A percentile compares a stretch with the other conserved stretches of the same genome.
These are phyloP conservation scores for Aspergillus pseudotamarii DNA, from an alignment of 2,329 filamentous ascomycete genomes.

Conservation along the genomic window DNA sequence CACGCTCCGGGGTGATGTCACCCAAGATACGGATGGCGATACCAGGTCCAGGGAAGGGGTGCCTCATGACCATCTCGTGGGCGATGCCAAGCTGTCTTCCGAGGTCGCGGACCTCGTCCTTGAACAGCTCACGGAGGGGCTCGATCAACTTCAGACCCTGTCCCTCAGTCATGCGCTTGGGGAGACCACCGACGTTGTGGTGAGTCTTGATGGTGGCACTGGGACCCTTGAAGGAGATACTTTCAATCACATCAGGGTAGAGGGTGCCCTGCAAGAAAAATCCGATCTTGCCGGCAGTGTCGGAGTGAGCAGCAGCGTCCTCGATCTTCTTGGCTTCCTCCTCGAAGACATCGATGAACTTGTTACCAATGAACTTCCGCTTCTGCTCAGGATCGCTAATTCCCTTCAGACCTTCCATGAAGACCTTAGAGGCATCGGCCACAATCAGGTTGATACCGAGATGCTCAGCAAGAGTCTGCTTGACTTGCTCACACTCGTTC, in stretches of 20 bases:
- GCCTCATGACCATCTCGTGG: conserved; percentile 75
- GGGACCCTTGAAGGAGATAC: conserved; percentile 73
- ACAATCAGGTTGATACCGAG: conserved; percentile 90
- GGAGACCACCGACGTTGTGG: conserved; percentile 47
- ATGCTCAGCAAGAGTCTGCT: conserved; percentile 75
- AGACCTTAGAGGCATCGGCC: conserved; percentile 75
- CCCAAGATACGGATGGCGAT: conserved; percentile 81
- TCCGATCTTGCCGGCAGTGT: conserved; percentile 71
- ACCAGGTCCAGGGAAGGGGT: conserved; percentile 67
- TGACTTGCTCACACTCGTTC: conserved; percentile 80
- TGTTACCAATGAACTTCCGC: conserved; percentile 85
- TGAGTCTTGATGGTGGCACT: conserved; percentile 74
- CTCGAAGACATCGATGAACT: conserved; percentile 83
- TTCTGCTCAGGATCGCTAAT: conserved; percentile 82
- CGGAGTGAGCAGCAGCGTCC: conserved; percentile 62
- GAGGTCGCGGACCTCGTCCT: conserved; percentile 75
- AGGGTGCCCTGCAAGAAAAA: conserved; percentile 88
- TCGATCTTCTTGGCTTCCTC: conserved; percentile 76
- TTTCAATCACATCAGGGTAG: conserved; percentile 74
- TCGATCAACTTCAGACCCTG: conserved; percentile 62
- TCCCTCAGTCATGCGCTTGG: conserved; percentile 54
- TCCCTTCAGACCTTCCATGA: conserved; percentile 75
- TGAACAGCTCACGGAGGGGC: conserved; percentile 78
- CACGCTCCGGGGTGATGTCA: conserved; percentile 77
- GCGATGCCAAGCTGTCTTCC: conserved; percentile 72